These are phyloP conservation scores for Eimeria tenella DNA, from an alignment of 169 alveolate species.

Conservation along the genomic window DNA sequence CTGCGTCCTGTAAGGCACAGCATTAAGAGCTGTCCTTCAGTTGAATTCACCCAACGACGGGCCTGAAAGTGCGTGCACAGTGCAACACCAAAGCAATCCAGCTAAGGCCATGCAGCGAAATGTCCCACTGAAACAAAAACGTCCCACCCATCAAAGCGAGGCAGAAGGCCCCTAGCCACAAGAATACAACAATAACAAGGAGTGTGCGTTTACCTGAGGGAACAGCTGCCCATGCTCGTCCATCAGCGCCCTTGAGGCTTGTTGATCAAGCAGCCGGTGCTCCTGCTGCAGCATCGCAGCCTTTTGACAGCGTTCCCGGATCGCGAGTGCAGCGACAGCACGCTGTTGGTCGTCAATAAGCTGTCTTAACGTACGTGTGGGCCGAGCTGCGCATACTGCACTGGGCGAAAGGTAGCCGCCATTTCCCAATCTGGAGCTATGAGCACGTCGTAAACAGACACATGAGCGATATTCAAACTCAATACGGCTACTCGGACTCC, in stretches of 20 bases:
- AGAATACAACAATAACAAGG: not conserved
- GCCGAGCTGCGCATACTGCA: not conserved
- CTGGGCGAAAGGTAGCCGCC: not conserved
- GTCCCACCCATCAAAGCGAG: not conserved
- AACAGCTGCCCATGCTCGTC: conserved; percentile 74
- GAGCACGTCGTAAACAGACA: not conserved
- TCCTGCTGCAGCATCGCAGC: conserved; percentile 55
- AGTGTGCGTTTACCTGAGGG: conserved; percentile 17
- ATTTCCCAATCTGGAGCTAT: not conserved
- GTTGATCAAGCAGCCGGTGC: conserved; percentile 66
- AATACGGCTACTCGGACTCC: not conserved
- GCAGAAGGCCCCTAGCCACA: too few species aligned
- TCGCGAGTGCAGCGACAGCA: conserved; percentile 39
- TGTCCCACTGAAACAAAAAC: not conserved
- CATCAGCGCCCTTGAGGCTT: conserved; percentile 71
- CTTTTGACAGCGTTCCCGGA: conserved; percentile 49
- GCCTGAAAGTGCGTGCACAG: conserved; percentile 50
- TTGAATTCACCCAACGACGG: conserved; percentile 68
- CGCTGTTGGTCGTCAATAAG: conserved; percentile 68
- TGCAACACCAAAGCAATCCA: too few species aligned
- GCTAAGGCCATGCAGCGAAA: too few species aligned
- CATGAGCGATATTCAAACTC: not conserved
- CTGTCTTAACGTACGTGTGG: conserved; percentile 63
- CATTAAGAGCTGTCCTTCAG: conserved; percentile 64
- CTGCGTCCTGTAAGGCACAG: conserved; percentile 64